These are phyloP conservation scores for Andrographis paniculata DNA, from an alignment of 305 asterid species.

Conservation along the genomic window DNA sequence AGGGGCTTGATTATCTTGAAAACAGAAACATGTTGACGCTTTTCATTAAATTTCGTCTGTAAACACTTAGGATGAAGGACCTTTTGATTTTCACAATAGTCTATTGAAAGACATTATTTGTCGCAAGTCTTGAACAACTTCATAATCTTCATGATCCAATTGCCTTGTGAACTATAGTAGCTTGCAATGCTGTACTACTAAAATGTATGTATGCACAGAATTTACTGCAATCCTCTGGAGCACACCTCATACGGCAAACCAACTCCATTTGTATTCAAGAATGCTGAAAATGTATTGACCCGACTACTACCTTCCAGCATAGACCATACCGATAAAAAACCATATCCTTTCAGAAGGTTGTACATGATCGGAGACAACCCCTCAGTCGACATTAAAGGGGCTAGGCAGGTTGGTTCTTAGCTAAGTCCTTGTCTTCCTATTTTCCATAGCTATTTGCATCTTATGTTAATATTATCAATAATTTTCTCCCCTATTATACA, in stretches of 20 bases:
- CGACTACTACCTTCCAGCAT: slow-evolving; percentile 32
- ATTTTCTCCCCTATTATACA: slow-evolving; percentile 15
- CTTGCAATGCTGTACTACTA: slow-evolving; percentile 6
- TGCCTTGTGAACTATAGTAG: background rate
- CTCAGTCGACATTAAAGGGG: slow-evolving; percentile 73
- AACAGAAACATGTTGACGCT: background rate
- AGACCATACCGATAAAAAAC: slow-evolving; percentile 17
- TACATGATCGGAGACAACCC: slow-evolving; percentile 97
- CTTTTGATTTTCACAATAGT: background rate
- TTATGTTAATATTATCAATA: background rate
- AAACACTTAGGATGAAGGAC: background rate
- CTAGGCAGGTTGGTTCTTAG: slow-evolving; percentile 51
- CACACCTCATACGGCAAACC: slow-evolving; percentile 87
- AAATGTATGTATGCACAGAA: slow-evolving; percentile 33
- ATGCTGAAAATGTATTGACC: slow-evolving; percentile 59
- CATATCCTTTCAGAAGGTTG: slow-evolving; percentile 40
- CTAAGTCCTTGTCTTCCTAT: slow-evolving; percentile 9
- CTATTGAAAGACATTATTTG: background rate
- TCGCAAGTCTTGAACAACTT: background rate
- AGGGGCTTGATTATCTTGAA: background rate
- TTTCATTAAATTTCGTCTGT: background rate
- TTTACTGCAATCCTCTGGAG: slow-evolving; percentile 47
- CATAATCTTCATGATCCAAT: background rate
- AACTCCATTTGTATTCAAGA: slow-evolving; percentile 58
- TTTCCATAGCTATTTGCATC: slow-evolving; percentile 3